Conservation (phyloP, 2,329 filamentous ascomycete genomes). For the Orbilia blumenaviensis region DNA sequence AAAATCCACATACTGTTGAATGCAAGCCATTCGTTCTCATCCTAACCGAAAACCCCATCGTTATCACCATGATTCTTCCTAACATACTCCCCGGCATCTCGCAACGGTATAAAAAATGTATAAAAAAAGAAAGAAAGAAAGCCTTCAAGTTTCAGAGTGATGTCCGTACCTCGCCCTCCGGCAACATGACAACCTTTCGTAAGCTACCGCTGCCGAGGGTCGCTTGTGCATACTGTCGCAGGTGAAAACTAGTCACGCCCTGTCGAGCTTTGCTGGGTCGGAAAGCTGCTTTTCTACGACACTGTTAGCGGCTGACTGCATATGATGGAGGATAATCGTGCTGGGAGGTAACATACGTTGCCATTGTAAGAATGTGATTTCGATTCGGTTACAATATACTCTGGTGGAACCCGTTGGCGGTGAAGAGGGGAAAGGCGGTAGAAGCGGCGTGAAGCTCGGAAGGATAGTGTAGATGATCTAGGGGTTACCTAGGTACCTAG, state of each 20-base stretch:
- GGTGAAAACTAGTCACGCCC: constrained; percentile 88
- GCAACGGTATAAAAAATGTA: too few relatives aligned
- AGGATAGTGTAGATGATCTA: too few relatives aligned
- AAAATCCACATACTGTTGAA: constrained; percentile 78
- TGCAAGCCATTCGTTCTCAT: constrained; percentile 96
- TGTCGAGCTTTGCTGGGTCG: constrained; percentile 84
- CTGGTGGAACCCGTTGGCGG: too few relatives aligned
- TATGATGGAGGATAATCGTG: neutral
- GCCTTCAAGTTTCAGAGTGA: too few relatives aligned
- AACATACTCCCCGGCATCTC: too few relatives aligned
- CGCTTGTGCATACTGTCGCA: constrained; percentile 97
- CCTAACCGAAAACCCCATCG: constrained; percentile 60
- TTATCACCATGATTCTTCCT: neutral
- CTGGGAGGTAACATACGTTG: constrained; percentile 18
- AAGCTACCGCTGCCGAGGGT: constrained; percentile 93
- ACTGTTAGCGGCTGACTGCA: constrained; percentile 1
- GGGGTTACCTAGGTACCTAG: too few relatives aligned
- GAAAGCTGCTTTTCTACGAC: constrained; percentile 65
- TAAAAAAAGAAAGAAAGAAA: neutral
- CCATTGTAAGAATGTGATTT: constrained; percentile 27
- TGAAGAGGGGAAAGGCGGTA: too few relatives aligned
- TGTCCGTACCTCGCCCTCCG: constrained; percentile 79
- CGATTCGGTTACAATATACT: too few relatives aligned
- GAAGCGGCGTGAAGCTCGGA: too few relatives aligned
- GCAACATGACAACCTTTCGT: constrained; percentile 94